Percentiles rank a stretch among this genome's conserved stretches.
Conservation (phyloP, 768 basidiomycete genomes). For the Russula sp. region DNA sequence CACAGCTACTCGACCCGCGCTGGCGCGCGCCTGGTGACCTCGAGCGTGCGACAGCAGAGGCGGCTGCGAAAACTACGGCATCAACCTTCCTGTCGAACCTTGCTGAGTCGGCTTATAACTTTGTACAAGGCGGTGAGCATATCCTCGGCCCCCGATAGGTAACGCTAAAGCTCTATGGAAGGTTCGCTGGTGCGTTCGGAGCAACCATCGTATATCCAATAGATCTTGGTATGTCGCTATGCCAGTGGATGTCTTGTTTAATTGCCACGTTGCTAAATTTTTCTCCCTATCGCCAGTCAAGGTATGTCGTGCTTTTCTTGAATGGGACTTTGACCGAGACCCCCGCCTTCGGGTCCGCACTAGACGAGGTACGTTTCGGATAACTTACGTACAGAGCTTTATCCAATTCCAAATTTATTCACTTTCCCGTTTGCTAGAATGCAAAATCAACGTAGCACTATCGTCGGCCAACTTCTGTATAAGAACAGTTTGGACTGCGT, state of each 20-base stretch:
- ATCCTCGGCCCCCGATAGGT: conserved; percentile 11
- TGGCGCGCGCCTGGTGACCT: conserved; percentile 70
- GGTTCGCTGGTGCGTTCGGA: conserved; percentile 91
- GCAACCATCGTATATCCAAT: conserved; percentile 99
- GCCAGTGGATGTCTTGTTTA: conserved; percentile 4
- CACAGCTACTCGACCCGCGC: conserved; percentile 84
- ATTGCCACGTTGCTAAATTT: conserved; percentile 15
- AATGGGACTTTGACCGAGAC: conserved; percentile 8
- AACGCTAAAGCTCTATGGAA: conserved; percentile 35
- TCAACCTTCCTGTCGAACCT: conserved; percentile 54
- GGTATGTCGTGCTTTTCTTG: conserved; percentile 44
- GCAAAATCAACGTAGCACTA: conserved; percentile 96
- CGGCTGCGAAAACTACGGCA: conserved; percentile 32
- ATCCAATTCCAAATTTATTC: conserved; percentile 6
- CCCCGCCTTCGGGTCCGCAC: background rate
- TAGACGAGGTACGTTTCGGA: conserved; percentile 54
- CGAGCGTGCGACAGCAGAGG: conserved; percentile 39
- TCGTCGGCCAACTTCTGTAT: conserved; percentile 96
- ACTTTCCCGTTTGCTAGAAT: conserved; percentile 51
- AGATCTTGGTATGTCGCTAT: conserved; percentile 67
- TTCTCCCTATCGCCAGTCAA: conserved; percentile 52
- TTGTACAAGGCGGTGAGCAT: conserved; percentile 72
- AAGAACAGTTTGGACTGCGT: conserved; percentile 96
- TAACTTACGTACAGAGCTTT: conserved; percentile 18
- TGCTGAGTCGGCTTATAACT: conserved; percentile 77